Base-by-base conservation (phyloP, 441 rosid genomes). In the Bocquillonia castaneifolia region DNA sequence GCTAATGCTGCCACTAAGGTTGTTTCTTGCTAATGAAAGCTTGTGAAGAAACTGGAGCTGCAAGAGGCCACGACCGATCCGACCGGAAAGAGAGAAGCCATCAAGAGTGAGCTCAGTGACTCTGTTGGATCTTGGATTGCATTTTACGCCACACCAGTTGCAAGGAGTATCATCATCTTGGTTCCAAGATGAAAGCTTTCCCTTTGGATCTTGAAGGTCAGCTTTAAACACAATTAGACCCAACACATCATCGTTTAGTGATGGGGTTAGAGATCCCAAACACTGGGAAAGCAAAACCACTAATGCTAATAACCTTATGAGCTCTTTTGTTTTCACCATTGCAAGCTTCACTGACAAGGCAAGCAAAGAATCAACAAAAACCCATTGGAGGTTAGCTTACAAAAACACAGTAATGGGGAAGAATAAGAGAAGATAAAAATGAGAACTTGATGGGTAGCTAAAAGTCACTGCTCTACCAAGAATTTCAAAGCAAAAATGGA, bases 181-280 rank as follows among this genome's bases (percentile, higher is more conserved):
- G 58, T 88, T 78, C 97, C 98, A 93, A 18, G 98, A 85, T 7
- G 88, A 70, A 52, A 93, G 91, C 81, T 85, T 93, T 22, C 81
- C 76, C 17, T 68, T 29, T 14, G 96, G 93, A 85, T 93, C 98
- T 36, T 74, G 67, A 31, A 93, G 90, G n/a, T 89, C 98, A 8
- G 94, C 80, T 69, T 91, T 93, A 85, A 93, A 91, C 52, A 89
- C 93, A 42, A 93, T 89, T 59, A 93, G 85, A 52, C 97, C 98
- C 78, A 93, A 76, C 31, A 93, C 91, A 71, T 93, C 98, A 71
- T 93, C 98, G 81, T 91, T 89, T 17, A 91, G 50, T 0, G 98
- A 85, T 5, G 96, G 96, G 77, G 81, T 86, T 63, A 88, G 80
- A 78, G 96, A 83, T 78, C 84, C 83, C 74, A 75, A 84, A 62